Evolutionary conservation across 495 filamentous ascomycete species (phyloP).

Genomic region (Lepraria neglecta): DNA sequence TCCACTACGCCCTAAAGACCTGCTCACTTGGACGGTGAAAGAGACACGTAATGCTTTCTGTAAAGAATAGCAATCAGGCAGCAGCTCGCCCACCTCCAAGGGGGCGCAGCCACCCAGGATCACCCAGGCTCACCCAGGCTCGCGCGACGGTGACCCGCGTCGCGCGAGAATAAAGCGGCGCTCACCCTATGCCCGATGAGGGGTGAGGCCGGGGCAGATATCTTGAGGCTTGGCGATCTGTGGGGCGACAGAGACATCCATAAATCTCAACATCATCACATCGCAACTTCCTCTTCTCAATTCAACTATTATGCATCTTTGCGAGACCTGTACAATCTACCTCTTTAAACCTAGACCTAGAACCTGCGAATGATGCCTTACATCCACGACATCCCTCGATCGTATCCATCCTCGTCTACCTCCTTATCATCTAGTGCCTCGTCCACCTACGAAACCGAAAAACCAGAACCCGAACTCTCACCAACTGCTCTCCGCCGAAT

Average conservation of each 20-base stretch:
- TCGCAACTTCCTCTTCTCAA: not conserved
- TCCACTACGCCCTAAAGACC: too few species aligned
- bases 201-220: slow-evolving; percentile 2
- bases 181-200: not conserved
- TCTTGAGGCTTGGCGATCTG: not conserved
- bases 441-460: slow-evolving; percentile 7
- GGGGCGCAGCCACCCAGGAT: too few species aligned
- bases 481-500: slow-evolving; percentile 39
- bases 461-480: slow-evolving; percentile 10
- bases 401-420: slow-evolving; percentile 28
- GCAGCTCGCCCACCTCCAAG: too few species aligned
- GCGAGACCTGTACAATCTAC: not conserved
- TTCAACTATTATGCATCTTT: not conserved
- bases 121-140: too few species aligned
- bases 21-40: too few species aligned
- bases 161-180: too few species aligned
- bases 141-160: too few species aligned
- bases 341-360: not conserved
- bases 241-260: too few species aligned
- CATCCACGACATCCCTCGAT: slow-evolving; percentile 17
- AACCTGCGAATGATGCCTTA: slow-evolving; percentile 12
- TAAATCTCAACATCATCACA: too few species aligned
- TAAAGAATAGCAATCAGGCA: too few species aligned
- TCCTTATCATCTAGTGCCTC: slow-evolving; percentile 19
- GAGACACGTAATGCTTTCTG: too few species aligned